Evolutionary conservation across 805 yeast species (phyloP).

Genomic region (Scheffersomyces amazonensis): DNA sequence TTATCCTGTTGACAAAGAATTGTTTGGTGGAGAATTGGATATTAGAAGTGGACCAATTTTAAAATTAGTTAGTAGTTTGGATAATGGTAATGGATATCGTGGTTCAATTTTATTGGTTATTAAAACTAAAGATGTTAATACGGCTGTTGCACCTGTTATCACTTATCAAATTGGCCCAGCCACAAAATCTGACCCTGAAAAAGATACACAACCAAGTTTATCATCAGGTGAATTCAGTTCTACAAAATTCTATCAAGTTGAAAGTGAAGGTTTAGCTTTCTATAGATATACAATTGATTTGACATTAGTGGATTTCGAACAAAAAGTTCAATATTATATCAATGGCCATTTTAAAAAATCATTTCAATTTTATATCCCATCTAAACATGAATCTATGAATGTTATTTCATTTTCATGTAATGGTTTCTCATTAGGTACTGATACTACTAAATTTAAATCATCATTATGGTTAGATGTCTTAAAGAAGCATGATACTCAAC

Average conservation of each 20-base stretch:
- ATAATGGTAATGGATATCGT: conserved; percentile 53
- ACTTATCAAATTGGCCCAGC: conserved; percentile 39
- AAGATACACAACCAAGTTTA: background rate
- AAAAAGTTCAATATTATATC: conserved; percentile 60
- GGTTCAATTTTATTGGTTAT: conserved; percentile 69
- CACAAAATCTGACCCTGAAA: background rate
- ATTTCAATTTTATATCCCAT: conserved; percentile 71
- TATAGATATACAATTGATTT: conserved; percentile 64
- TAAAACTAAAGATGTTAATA: conserved; percentile 27
- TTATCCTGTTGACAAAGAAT: conserved; percentile 19
- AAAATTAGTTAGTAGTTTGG: conserved; percentile 62
- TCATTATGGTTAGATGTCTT: conserved; percentile 87
- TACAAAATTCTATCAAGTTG: conserved; percentile 35
- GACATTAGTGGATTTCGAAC: conserved; percentile 48
- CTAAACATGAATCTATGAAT: conserved; percentile 66
- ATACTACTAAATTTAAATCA: conserved; percentile 64
- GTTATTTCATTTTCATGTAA: conserved; percentile 84
- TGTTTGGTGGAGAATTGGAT: conserved; percentile 29
- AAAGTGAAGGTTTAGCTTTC: conserved; percentile 50
- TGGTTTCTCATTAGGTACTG: conserved; percentile 78
- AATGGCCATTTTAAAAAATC: conserved; percentile 36
- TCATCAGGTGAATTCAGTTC: conserved; percentile 47
- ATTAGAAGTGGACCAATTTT: conserved; percentile 77
- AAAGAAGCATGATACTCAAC: conserved; percentile 52
- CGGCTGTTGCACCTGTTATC: conserved; percentile 22